Conservation (phyloP, 495 filamentous ascomycete genomes). For the Penicillium waksmanii region DNA sequence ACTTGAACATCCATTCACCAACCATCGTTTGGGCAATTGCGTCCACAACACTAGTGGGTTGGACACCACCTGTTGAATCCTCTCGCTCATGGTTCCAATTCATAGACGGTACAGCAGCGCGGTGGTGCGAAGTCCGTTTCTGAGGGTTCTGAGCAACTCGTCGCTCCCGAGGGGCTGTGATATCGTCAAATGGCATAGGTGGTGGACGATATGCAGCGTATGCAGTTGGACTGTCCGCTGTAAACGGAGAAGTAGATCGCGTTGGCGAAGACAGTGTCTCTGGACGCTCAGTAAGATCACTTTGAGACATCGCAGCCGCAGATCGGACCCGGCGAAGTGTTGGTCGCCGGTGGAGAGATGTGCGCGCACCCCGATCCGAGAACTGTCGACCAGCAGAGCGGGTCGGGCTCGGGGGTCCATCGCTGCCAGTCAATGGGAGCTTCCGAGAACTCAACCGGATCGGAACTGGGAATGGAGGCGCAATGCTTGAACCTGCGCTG, state of each 20-base stretch:
- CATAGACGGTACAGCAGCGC: constrained; percentile 24
- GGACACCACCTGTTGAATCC: constrained; percentile 63
- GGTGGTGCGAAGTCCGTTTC: constrained; percentile 30
- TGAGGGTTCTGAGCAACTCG: constrained; percentile 21
- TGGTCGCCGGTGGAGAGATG: constrained; percentile 41
- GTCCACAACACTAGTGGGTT: constrained; percentile 87
- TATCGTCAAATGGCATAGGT: constrained; percentile 72
- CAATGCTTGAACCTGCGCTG: constrained; percentile 45
- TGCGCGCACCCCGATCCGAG: constrained; percentile 38
- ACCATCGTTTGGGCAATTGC: constrained; percentile 99
- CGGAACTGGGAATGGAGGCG: constrained; percentile 88
- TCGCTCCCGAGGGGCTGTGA: constrained; percentile 56
- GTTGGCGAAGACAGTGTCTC: constrained; percentile 67
- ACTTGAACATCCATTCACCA: constrained; percentile 99
- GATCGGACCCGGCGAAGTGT: constrained; percentile 81
- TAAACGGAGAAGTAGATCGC: constrained; percentile 64
- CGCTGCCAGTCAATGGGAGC: constrained; percentile 69
- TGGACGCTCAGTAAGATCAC: constrained; percentile 44
- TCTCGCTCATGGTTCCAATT: constrained; percentile 36
- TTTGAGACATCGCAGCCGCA: constrained; percentile 68
- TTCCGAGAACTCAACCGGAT: constrained; percentile 85
- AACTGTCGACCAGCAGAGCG: constrained; percentile 52
- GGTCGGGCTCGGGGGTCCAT: constrained; percentile 82
- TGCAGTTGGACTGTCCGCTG: constrained; percentile 63
- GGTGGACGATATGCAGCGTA: constrained; percentile 52